Percentiles rank a stretch among this genome's conserved stretches.
Evolutionary conservation across 2,329 filamentous ascomycete species (phyloP).

Genomic region (Corinectria fuckeliana): DNA sequence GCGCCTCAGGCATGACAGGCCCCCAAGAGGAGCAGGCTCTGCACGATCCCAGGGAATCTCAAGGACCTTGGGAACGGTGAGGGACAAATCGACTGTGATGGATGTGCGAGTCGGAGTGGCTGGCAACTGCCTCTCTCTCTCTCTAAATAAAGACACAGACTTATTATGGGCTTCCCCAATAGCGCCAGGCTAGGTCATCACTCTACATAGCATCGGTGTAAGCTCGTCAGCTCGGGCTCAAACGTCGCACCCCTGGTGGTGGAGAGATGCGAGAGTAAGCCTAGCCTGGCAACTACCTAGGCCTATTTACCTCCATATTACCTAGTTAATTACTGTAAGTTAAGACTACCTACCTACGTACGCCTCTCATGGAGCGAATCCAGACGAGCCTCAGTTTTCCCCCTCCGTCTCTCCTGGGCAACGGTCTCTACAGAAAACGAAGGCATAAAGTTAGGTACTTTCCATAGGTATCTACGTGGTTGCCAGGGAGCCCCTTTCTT

Average conservation of each 20-base stretch:
- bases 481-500: too few relatives aligned
- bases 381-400: background rate
- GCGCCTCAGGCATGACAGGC: constrained; percentile 7
- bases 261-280: constrained; percentile 7
- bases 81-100: background rate
- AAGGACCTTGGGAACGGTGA: background rate
- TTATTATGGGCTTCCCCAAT: background rate
- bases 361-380: background rate
- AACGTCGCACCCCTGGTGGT: constrained; percentile 4
- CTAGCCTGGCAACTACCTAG: constrained; percentile 6
- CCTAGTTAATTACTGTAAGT: too few relatives aligned
- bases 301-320: too few relatives aligned
- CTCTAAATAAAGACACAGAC: background rate
- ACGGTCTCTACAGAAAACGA: background rate
- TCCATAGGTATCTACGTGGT: too few relatives aligned
- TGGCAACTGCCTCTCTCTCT: background rate
- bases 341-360: too few relatives aligned
- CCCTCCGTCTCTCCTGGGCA: background rate
- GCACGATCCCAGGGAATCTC: constrained; percentile 8
- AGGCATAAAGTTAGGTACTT: background rate
- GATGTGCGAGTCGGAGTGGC: background rate
- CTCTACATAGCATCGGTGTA: constrained; percentile 6
- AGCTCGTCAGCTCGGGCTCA: constrained; percentile 15
- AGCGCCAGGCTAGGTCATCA: constrained; percentile 13
- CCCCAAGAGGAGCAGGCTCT: background rate